These are phyloP conservation scores for Sanghuangporus baumii DNA, from an alignment of 1,284 basidiomycete species.

Conservation along the genomic window DNA sequence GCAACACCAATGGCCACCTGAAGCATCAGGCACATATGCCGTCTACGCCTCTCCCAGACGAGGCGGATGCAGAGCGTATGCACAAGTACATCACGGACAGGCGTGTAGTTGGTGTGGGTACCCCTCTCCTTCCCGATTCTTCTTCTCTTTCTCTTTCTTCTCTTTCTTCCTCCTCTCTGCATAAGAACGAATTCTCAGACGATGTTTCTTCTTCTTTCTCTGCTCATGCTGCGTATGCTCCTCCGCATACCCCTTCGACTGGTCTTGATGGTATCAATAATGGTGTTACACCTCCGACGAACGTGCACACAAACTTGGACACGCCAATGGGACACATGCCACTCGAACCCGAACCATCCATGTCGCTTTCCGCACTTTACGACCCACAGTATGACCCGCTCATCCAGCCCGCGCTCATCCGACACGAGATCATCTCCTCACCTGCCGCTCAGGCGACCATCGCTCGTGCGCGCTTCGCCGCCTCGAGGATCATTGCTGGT, in stretches of 20 bases:
- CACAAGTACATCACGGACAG: conserved; percentile 64
- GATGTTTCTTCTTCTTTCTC: too few relatives aligned
- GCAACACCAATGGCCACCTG: background rate
- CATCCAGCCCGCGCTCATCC: conserved; percentile 83
- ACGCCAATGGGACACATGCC: conserved; percentile 1
- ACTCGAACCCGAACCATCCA: background rate
- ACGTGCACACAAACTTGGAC: too few relatives aligned
- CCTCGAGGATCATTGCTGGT: conserved; percentile 76
- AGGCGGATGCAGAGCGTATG: conserved; percentile 54
- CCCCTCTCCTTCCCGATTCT: conserved; percentile 12
- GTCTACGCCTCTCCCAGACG: conserved; percentile 27
- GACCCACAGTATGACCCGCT: conserved; percentile 82
- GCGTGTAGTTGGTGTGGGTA: conserved; percentile 66
- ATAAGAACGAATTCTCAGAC: too few relatives aligned
- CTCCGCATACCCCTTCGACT: too few relatives aligned
- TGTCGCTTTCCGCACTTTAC: background rate
- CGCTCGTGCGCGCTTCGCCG: conserved; percentile 69
- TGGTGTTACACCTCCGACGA: too few relatives aligned
- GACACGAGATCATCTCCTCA: conserved; percentile 74
- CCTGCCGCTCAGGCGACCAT: conserved; percentile 62
- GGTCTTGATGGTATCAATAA: too few relatives aligned
- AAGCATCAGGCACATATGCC: background rate
- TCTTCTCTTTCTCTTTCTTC: conserved; percentile 5
- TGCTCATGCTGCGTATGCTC: too few relatives aligned
- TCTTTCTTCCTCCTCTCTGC: conserved; percentile 1